Base-by-base conservation (phyloP, 2,329 filamentous ascomycete species). In the Fusarium armeniacum region DNA sequence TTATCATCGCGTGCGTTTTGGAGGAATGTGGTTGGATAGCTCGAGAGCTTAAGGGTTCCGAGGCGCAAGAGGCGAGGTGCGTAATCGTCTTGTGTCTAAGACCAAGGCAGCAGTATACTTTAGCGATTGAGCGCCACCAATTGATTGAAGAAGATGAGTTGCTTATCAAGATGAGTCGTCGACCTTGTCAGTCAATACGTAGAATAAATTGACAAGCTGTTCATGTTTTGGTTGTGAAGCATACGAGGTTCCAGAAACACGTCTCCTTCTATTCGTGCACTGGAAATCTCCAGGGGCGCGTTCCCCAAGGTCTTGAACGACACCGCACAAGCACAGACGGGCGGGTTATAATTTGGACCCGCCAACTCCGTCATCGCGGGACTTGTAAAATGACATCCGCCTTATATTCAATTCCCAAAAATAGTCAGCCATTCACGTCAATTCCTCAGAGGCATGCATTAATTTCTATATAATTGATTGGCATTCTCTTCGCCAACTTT, bases 1-100 rank as follows among this genome's bases (percentile, higher is more conserved):
- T 67, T 73, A 63, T 70, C 71, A 75, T 75, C 49, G 58, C 72
- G 67, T 33, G 56, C 36, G 20, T 58, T 62, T 44, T 44, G 50
- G 33, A 55, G 45, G 65, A 62, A 47, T 55, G 65, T 38, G 46
- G 33, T 59, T 22, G 49, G 30, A 58, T 44, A 45, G 57, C 26
- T 58, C 44, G 30, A 57, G 63, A 60, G 60, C 58, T 70, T 65
- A 40, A 57, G 54, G 50, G 58, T 52, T 62, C 43, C 20, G 64
- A 69, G 60, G 54, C 63, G 50, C 58, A 52, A 62, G 36, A 60
- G 59, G 47, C 49, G 49, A 69, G 58, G 49, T 60, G 62, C 63
- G 71, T 70, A 71, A 61, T 61, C 43, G 36, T 30, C 50, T 20
- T 40, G 35, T 26, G 26, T 46, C 44, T 32, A 62, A 24, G 20